phyloP scores from a whole-genome alignment of 305 asterid genomes.

The Solanum hybrid region DNA sequence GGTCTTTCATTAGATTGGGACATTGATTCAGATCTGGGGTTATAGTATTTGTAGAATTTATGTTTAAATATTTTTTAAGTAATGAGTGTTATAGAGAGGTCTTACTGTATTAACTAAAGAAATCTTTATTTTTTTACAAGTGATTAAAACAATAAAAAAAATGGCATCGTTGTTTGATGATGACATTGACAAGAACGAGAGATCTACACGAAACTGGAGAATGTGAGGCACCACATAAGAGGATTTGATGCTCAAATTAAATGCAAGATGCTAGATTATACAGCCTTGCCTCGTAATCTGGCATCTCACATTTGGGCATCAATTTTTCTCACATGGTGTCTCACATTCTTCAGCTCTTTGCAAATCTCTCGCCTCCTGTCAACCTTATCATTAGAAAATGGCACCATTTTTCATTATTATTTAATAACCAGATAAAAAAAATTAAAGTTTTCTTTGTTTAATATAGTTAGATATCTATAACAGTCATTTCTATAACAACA shows the following conservation, averaged over 20 bases:
- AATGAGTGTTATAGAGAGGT: neutral
- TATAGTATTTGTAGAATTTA: too few relatives aligned
- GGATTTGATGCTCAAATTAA: neutral
- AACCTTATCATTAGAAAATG: neutral
- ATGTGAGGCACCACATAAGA: neutral
- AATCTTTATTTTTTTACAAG: neutral
- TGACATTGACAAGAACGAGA: neutral
- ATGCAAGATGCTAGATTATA: neutral
- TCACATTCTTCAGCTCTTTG: neutral
- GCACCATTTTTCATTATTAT: neutral
- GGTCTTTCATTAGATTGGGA: neutral
- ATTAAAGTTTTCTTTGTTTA: too few relatives aligned
- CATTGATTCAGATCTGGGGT: neutral
- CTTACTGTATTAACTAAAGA: too few relatives aligned
- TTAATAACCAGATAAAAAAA: too few relatives aligned
- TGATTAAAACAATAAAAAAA: too few relatives aligned
- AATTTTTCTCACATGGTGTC: neutral
- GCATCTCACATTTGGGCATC: neutral
- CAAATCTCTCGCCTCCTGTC: neutral
- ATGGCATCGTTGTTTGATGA: neutral
- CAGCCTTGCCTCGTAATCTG: neutral
- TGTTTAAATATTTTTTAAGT: neutral
- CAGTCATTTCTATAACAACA: too few relatives aligned
- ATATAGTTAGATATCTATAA: too few relatives aligned
- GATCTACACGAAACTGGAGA: neutral